Conservation (phyloP, 257 asterid species). For the Primulina huaijiensis region DNA sequence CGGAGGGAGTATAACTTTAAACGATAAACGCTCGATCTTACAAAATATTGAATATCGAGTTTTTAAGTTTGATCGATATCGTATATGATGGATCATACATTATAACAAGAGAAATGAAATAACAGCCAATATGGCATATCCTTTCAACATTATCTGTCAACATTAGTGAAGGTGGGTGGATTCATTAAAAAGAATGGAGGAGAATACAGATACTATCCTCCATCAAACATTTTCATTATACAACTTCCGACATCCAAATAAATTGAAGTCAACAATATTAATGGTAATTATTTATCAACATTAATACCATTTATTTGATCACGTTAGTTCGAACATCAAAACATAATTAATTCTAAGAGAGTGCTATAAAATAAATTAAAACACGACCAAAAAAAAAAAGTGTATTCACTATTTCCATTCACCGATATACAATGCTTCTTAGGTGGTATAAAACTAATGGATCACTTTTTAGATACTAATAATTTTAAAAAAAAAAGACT, state of each 20-base stretch:
- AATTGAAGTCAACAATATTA: not conserved
- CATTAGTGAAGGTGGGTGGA: conserved; percentile 34
- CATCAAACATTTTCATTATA: conserved; percentile 24
- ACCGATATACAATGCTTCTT: conserved; percentile 45
- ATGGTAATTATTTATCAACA: not conserved
- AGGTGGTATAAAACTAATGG: conserved; percentile 30
- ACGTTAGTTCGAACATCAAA: not conserved
- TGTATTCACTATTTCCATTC: conserved; percentile 52
- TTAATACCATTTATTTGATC: conserved; percentile 5
- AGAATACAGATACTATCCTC: conserved; percentile 26
- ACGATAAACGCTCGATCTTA: no score
- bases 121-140: not conserved
- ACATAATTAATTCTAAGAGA: not conserved
- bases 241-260: not conserved
- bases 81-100: no score
- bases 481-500: conserved; percentile 28
- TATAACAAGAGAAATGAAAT: not conserved
- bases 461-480: conserved; percentile 41
- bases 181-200: conserved; percentile 40
- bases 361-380: not conserved
- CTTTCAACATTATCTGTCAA: not conserved
- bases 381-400: conserved; percentile 15
- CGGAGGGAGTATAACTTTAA: no score
- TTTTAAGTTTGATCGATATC: no score
- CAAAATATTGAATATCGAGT: no score